phyloP scores from a whole-genome alignment of 2,329 filamentous ascomycete genomes.

The Cladosporium sphaerospermum region DNA sequence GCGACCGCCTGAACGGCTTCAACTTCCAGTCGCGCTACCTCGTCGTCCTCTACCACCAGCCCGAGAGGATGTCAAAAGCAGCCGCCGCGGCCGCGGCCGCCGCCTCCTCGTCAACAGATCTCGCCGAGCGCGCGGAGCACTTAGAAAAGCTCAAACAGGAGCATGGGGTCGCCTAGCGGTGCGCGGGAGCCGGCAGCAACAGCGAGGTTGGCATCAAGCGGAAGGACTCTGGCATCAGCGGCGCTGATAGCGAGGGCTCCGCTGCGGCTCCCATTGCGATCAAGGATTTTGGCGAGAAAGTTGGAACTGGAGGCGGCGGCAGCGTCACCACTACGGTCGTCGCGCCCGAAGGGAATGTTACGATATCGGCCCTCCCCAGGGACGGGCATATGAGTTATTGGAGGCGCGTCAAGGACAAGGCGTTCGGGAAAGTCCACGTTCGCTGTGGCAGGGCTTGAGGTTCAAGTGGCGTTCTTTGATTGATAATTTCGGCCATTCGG shows the following conservation, averaged over 20 bases:
- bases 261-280: conserved; percentile 11
- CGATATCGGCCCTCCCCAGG: not conserved
- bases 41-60: conserved; percentile 75
- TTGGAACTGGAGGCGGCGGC: not conserved
- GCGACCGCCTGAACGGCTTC: conserved; percentile 99
- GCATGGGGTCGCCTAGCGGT: conserved; percentile 86
- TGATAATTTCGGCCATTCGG: not conserved
- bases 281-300: conserved; percentile 8
- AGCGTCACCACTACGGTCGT: not conserved
- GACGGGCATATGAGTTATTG: conserved; percentile 2
- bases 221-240: conserved; percentile 26
- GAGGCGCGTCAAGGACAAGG: conserved; percentile 11
- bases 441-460: conserved; percentile 10
- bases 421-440: conserved; percentile 11
- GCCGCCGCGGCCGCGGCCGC: conserved; percentile 52
- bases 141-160: conserved; percentile 97
- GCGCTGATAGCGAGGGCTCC: conserved; percentile 4
- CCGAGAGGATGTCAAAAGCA: conserved; percentile 74
- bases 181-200: conserved; percentile 25
- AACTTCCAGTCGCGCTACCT: conserved; percentile 99
- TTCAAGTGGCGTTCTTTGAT: conserved; percentile 5
- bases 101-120: conserved; percentile 46
- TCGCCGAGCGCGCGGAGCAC: conserved; percentile 89
- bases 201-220: conserved; percentile 16
- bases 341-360: conserved; percentile 7